Conservation (phyloP, 257 asterid species). For the Prunella vulgaris region DNA sequence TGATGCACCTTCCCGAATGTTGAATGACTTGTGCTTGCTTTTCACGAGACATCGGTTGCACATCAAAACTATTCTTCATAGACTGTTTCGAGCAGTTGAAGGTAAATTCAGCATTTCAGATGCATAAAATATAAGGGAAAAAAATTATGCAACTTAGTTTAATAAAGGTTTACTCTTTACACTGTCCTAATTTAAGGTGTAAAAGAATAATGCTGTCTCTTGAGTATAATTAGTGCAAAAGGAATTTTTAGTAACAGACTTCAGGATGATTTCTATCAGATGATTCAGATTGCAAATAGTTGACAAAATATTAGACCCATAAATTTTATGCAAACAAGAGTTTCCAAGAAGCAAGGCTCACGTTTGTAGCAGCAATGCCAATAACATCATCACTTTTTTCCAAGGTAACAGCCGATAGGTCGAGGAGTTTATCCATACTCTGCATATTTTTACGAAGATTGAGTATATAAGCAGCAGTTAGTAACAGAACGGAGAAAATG, state of each 20-base stretch:
- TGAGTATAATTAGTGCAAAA: constrained; percentile 9
- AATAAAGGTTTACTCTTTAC: background rate
- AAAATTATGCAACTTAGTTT: constrained; percentile 4
- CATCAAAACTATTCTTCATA: constrained; percentile 6
- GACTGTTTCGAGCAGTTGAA: constrained; percentile 26
- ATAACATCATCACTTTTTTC: constrained; percentile 58
- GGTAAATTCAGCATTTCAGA: constrained; percentile 13
- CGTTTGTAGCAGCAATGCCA: constrained; percentile 36
- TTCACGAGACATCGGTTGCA: constrained; percentile 15
- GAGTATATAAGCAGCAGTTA: constrained; percentile 16
- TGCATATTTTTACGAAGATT: constrained; percentile 36
- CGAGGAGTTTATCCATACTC: constrained; percentile 75
- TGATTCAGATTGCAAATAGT: background rate
- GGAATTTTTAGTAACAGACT: background rate
- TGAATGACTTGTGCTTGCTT: constrained; percentile 17
- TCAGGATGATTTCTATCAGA: background rate
- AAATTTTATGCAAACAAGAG: background rate
- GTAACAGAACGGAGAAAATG: constrained; percentile 6
- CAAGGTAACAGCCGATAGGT: constrained; percentile 52
- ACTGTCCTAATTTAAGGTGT: background rate
- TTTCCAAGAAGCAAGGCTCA: constrained; percentile 26
- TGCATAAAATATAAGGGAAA: background rate
- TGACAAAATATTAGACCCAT: constrained; percentile 10
- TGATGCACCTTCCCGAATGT: constrained; percentile 27
- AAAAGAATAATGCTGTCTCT: background rate